These are phyloP conservation scores for Escallonia herrerae DNA, from an alignment of 129 eudicot species.

Conservation along the genomic window DNA sequence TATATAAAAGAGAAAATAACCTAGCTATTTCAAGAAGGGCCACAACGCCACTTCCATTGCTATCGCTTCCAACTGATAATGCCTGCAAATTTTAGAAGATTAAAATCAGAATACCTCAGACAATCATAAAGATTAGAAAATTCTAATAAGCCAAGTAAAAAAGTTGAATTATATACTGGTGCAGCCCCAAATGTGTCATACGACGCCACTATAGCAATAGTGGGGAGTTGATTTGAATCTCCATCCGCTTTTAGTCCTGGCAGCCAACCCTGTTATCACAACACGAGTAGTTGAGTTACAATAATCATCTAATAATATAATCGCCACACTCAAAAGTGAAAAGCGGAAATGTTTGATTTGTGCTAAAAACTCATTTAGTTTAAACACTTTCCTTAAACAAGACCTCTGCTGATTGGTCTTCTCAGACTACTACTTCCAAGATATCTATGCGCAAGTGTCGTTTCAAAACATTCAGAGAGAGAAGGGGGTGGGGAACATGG, in stretches of 20 bases:
- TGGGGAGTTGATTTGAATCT: conserved; percentile 85
- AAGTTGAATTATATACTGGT: conserved; percentile 49
- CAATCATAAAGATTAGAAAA: conserved; percentile 6
- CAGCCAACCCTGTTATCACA: conserved; percentile 80
- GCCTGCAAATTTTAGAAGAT: conserved; percentile 35
- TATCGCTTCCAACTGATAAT: conserved; percentile 88
- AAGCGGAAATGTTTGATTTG: too few relatives aligned
- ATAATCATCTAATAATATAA: too few relatives aligned
- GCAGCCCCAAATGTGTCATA: conserved; percentile 99
- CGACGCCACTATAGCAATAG: conserved; percentile 96
- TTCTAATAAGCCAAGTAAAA: conserved; percentile 1
- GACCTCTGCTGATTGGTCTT: too few relatives aligned
- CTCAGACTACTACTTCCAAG: too few relatives aligned
- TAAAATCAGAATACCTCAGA: not conserved
- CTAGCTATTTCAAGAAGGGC: conserved; percentile 96
- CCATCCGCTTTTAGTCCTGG: conserved; percentile 89
- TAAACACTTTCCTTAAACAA: too few relatives aligned
- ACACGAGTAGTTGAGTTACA: not conserved
- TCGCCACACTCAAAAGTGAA: too few relatives aligned
- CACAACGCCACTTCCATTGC: conserved; percentile 96
- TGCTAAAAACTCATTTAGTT: too few relatives aligned
- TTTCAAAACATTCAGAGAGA: too few relatives aligned
- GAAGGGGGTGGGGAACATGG: too few relatives aligned
- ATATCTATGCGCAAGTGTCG: too few relatives aligned
- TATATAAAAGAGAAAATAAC: conserved; percentile 71